Base-by-base conservation (phyloP, 176 grass and related monocot genomes). In the Poa annua region DNA sequence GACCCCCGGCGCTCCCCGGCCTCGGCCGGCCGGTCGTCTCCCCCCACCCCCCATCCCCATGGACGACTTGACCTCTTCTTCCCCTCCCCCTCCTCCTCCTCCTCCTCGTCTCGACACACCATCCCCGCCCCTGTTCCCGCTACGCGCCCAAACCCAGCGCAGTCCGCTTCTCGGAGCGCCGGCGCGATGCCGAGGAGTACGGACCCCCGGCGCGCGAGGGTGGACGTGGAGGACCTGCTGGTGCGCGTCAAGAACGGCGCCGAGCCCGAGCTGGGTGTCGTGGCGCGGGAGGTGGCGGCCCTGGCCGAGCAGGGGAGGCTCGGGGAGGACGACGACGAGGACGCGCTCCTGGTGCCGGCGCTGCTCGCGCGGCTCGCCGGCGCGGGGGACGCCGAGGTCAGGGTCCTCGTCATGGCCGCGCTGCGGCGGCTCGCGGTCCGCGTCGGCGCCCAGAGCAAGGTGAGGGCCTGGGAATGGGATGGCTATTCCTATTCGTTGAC, bases 181-280 rank as follows among this genome's bases (percentile, higher is more conserved):
- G 12, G 41, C 9, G 71, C 83, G 33, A 93, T 93, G 85, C 29
- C 80, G 14, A 65, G 66, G 20, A 2, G 1, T 2, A 29, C 69
- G 35, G 48, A 16, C 45, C n/a, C n/a, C n/a, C 50, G 45, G 42
- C 49, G 68, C 12, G 35, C 45, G 51, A 44, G 44, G 24, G 79
- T 88, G 35, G 91, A 93, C 9, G 88, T 91, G 44, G 91, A 93
- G 88, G 88, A 91, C 77, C 76, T 93, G 5, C 48, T 91, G 12
- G 88, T 93, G 54, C 79, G 88, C 85, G 84, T 91, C 42, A 91
- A 93, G 89, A 93, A 67, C 47, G 88, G 85, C 35, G 15, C 64
- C 7, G 86, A 81, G 26, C 26, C 22, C 5, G 88, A 87, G 16
- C 88, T 90, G 59, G 75, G 48, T 80, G 68, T 14, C 29, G 84